Conservation (phyloP, 192 early-diverging fungal species). For the Backusella westeae region DNA sequence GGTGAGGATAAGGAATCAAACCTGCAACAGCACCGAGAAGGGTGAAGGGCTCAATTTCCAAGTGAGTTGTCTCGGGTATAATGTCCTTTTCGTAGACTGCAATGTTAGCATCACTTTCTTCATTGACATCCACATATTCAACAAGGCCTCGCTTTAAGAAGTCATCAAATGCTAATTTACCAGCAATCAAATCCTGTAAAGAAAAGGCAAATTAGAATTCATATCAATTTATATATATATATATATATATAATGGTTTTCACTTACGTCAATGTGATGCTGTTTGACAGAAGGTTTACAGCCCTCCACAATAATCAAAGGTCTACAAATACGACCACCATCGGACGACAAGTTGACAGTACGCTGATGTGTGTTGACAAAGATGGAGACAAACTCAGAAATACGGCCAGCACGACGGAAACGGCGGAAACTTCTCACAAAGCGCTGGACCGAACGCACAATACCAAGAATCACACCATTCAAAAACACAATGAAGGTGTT, state of each 20-base stretch:
- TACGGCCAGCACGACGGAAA: constrained; percentile 81
- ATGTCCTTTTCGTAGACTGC: constrained; percentile 88
- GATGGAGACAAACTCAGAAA: constrained; percentile 90
- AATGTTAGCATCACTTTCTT: constrained; percentile 96
- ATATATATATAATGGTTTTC: neutral
- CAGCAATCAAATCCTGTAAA: constrained; percentile 43
- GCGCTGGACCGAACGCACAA: constrained; percentile 73
- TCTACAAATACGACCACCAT: constrained; percentile 95
- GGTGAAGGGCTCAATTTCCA: constrained; percentile 96
- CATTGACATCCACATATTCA: constrained; percentile 97
- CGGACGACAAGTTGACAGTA: constrained; percentile 89
- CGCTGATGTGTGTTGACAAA: constrained; percentile 80
- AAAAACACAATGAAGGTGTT: constrained; percentile 86
- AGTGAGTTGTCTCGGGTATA: constrained; percentile 83
- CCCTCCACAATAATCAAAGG: constrained; percentile 95
- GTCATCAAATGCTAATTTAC: constrained; percentile 81
- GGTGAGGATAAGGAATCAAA: constrained; percentile 97
- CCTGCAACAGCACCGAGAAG: constrained; percentile 97
- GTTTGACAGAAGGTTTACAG: constrained; percentile 61
- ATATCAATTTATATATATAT: neutral
- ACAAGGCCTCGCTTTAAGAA: constrained; percentile 87
- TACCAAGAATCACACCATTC: constrained; percentile 92
- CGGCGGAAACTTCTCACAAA: constrained; percentile 88
- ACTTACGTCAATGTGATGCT: constrained; percentile 60
- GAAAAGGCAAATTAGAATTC: neutral